Conservation (phyloP, 83 land plant species). For the Thuja plicata region DNA sequence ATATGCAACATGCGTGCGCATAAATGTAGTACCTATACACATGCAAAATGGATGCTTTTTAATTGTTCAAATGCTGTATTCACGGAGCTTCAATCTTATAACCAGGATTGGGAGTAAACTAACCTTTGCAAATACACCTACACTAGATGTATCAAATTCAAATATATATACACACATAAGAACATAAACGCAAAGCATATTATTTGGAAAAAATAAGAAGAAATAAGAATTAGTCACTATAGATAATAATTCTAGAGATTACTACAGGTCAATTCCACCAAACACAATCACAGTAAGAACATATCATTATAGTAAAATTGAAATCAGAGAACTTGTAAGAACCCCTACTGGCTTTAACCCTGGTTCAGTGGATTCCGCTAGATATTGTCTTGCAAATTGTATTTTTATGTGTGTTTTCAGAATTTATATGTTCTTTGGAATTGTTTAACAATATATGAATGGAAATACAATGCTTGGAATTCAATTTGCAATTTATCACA, state of each 20-base stretch:
- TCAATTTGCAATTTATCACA: too few species aligned
- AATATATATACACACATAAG: not conserved
- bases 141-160: not conserved
- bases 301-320: not conserved
- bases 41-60: not conserved
- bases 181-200: not conserved
- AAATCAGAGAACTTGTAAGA: not conserved
- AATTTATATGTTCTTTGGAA: too few species aligned
- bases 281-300: not conserved
- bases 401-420: too few species aligned
- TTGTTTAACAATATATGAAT: too few species aligned
- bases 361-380: too few species aligned
- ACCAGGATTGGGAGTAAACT: not conserved
- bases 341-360: too few species aligned
- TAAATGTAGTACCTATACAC: not conserved
- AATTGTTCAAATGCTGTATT: not conserved
- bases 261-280: not conserved
- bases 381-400: too few species aligned
- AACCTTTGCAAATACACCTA: not conserved
- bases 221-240: not conserved
- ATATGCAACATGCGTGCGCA: not conserved
- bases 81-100: not conserved
- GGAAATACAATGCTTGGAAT: too few species aligned
- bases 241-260: not conserved
- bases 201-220: not conserved